Conservation (phyloP, 2,329 filamentous ascomycete genomes). For the Alternaria postmessia region DNA sequence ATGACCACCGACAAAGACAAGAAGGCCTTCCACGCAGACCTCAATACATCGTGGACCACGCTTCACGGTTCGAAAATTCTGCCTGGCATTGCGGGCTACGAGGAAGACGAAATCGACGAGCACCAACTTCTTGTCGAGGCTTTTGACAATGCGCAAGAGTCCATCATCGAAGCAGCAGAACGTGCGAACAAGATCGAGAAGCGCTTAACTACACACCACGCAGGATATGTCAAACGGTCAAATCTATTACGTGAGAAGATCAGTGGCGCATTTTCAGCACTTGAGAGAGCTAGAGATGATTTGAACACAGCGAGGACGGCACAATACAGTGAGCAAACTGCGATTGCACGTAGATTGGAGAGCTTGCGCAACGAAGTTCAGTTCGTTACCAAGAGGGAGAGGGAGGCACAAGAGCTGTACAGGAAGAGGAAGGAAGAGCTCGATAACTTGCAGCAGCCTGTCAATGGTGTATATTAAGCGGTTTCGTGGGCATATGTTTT, state of each 20-base stretch:
- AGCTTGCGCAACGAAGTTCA: constrained; percentile 82
- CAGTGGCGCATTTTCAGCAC: constrained; percentile 73
- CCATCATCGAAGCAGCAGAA: constrained; percentile 77
- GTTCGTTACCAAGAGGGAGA: constrained; percentile 80
- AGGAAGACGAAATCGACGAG: constrained; percentile 77
- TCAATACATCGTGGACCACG: constrained; percentile 59
- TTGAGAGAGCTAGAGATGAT: constrained; percentile 76
- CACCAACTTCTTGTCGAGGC: constrained; percentile 70
- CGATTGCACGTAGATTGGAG: constrained; percentile 75
- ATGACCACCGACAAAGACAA: constrained; percentile 60
- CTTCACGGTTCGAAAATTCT: constrained; percentile 62
- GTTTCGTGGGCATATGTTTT: background rate
- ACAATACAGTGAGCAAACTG: constrained; percentile 80
- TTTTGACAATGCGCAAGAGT: constrained; percentile 78
- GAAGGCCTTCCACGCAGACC: constrained; percentile 54
- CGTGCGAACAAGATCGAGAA: constrained; percentile 89
- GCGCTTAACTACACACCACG: constrained; percentile 85
- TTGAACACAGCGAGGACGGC: constrained; percentile 78
- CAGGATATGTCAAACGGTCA: constrained; percentile 87
- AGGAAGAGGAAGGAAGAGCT: constrained; percentile 80
- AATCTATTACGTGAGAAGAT: constrained; percentile 84
- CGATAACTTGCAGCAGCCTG: constrained; percentile 60
- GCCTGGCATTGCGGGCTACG: constrained; percentile 82
- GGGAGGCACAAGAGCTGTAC: constrained; percentile 90
- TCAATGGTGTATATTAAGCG: constrained; percentile 49